Evolutionary conservation across 208 protist species (phyloP).

Genomic region (Trypanosoma lewisi): DNA sequence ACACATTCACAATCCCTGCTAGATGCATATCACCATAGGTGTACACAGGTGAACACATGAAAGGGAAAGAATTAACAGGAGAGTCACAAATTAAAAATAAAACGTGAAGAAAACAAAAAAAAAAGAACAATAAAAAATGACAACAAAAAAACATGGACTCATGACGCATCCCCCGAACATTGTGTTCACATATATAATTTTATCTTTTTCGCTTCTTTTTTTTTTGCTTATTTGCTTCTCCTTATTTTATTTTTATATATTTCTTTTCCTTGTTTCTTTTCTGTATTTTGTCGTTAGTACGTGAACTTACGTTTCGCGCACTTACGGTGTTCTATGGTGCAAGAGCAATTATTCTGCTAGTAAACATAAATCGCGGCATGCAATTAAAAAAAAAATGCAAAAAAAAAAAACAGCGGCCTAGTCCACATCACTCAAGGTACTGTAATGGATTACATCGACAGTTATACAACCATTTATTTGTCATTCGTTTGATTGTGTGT

Average conservation of each 20-base stretch:
- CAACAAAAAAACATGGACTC: neutral
- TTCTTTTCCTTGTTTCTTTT: neutral
- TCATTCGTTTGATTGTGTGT: constrained; percentile 1
- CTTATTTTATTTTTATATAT: neutral
- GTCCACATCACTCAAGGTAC: neutral
- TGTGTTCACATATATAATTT: neutral
- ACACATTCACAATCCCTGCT: no score
- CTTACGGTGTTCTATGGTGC: neutral
- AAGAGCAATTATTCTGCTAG: neutral
- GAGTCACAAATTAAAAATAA: constrained; percentile 10
- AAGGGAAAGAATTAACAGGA: neutral
- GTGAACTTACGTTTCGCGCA: no score
- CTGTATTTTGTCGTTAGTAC: neutral
- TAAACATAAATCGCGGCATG: neutral
- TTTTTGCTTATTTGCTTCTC: neutral
- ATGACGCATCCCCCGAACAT: neutral
- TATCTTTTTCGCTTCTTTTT: neutral
- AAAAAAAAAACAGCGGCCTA: neutral
- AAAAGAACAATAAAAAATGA: constrained; percentile 5
- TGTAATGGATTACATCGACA: neutral
- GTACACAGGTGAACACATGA: neutral
- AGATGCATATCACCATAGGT: no score
- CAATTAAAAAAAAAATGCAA: no score
- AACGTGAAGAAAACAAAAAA: neutral
- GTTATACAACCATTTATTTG: neutral